Conservation (phyloP, 352 stramenopile genomes). For the Nothophytophthora sp. region DNA sequence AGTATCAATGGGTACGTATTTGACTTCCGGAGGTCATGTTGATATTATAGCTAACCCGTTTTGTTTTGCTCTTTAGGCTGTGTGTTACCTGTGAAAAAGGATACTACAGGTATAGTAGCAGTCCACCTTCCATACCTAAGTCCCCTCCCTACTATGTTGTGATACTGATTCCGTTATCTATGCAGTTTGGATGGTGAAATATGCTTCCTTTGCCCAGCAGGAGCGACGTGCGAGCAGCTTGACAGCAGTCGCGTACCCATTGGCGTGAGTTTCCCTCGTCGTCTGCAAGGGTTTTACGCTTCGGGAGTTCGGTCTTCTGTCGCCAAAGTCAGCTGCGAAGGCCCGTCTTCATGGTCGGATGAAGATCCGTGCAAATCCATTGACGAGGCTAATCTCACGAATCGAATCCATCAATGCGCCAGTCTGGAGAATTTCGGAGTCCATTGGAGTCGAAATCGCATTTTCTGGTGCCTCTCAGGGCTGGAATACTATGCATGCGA, state of each 20-base stretch:
- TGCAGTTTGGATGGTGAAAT: conserved; percentile 61
- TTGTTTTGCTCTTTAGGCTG: conserved; percentile 26
- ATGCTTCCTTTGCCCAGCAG: conserved; percentile 63
- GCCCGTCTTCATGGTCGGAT: conserved; percentile 37
- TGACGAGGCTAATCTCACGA: conserved; percentile 24
- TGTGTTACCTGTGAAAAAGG: conserved; percentile 64
- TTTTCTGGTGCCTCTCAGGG: conserved; percentile 62
- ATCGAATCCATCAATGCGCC: conserved; percentile 50
- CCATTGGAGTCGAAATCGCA: conserved; percentile 55
- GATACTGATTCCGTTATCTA: background rate
- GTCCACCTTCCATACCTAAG: background rate
- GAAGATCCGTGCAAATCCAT: conserved; percentile 55
- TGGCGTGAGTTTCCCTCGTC: conserved; percentile 45
- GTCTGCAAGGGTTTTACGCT: conserved; percentile 49
- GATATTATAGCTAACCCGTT: conserved; percentile 1
- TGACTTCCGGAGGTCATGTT: background rate
- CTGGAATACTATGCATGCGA: conserved; percentile 67
- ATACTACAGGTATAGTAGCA: conserved; percentile 51
- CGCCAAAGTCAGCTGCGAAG: conserved; percentile 31
- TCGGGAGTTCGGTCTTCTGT: conserved; percentile 42
- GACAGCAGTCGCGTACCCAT: conserved; percentile 28
- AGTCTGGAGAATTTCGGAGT: conserved; percentile 33
- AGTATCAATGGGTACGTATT: conserved; percentile 52
- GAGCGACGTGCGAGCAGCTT: conserved; percentile 44
- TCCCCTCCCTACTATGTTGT: background rate